Evolutionary conservation across 2,329 filamentous ascomycete species (phyloP).

Genomic region (Cylindrodendrum hubeiense): DNA sequence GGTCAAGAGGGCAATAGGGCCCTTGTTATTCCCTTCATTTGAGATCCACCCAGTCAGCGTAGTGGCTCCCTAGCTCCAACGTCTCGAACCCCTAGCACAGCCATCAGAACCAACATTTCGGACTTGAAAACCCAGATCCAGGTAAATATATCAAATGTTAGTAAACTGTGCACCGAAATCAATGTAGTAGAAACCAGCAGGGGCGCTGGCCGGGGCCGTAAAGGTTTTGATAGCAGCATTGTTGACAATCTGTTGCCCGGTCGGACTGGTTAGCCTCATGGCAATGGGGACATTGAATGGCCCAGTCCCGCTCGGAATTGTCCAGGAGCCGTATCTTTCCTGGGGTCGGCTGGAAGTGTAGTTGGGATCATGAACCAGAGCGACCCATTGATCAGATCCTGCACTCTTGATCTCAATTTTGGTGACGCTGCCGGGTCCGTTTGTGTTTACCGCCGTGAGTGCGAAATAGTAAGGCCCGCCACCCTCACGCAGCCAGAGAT

Average conservation of each 20-base stretch:
- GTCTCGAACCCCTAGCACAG: too few relatives aligned
- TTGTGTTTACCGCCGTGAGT: slow-evolving; percentile 14
- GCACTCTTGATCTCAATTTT: slow-evolving; percentile 18
- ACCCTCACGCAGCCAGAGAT: slow-evolving; percentile 12
- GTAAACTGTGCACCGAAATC: slow-evolving; percentile 22
- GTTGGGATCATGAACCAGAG: slow-evolving; percentile 13
- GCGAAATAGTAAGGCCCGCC: slow-evolving; percentile 14
- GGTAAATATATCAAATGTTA: not conserved
- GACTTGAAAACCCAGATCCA: too few relatives aligned
- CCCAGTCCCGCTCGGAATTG: slow-evolving; percentile 7
- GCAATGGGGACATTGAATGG: slow-evolving; percentile 13
- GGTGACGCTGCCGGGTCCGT: slow-evolving; percentile 18
- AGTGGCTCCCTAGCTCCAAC: too few relatives aligned
- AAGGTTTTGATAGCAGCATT: slow-evolving; percentile 13
- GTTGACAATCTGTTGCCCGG: slow-evolving; percentile 13
- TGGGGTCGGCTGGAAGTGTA: slow-evolving; percentile 17
- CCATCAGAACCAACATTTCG: too few relatives aligned
- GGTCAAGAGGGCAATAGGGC: too few relatives aligned
- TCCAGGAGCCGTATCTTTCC: slow-evolving; percentile 18
- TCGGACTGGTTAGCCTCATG: slow-evolving; percentile 14
- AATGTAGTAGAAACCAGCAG: slow-evolving; percentile 14
- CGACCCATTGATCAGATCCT: slow-evolving; percentile 12
- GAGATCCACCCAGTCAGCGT: too few relatives aligned
- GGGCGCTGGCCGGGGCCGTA: slow-evolving; percentile 4
- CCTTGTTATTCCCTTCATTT: too few relatives aligned